Percentiles rank a stretch among this genome's conserved stretches.
Evolutionary conservation across 108 stramenopile species (phyloP).

Genomic region (Mediolabrus comicus): DNA sequence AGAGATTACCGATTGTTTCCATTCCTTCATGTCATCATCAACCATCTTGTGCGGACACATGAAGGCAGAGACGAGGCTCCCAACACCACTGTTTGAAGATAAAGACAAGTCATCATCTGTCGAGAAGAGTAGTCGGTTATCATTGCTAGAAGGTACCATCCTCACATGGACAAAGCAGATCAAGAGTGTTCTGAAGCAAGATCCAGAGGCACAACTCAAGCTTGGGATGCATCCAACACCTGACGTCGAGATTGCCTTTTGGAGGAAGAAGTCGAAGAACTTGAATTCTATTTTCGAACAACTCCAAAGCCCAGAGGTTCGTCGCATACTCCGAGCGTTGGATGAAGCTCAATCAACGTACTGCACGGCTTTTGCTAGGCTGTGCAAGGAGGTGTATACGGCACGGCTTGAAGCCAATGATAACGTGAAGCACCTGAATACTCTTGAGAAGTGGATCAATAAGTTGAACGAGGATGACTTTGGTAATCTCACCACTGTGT

Average conservation of each 20-base stretch:
- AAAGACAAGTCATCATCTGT: slow-evolving; percentile 22
- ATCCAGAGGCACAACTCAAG: slow-evolving; percentile 86
- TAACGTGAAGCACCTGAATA: slow-evolving; percentile 85
- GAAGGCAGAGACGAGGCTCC: slow-evolving; percentile 86
- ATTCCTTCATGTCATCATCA: slow-evolving; percentile 75
- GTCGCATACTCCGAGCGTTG: slow-evolving; percentile 73
- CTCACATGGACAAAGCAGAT: slow-evolving; percentile 95
- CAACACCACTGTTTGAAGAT: slow-evolving; percentile 77
- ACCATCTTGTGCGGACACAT: slow-evolving; percentile 88
- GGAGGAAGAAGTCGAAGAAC: slow-evolving; percentile 86
- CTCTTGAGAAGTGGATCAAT: slow-evolving; percentile 65
- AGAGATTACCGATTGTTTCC: slow-evolving; percentile 81
- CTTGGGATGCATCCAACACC: slow-evolving; percentile 83
- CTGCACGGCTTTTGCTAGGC: slow-evolving; percentile 80
- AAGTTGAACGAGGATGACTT: slow-evolving; percentile 71
- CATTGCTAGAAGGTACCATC: slow-evolving; percentile 86
- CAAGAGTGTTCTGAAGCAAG: slow-evolving; percentile 87
- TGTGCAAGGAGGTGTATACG: slow-evolving; percentile 86
- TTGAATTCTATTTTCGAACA: slow-evolving; percentile 89
- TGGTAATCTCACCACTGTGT: slow-evolving; percentile 56
- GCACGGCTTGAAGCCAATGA: slow-evolving; percentile 89
- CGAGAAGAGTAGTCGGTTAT: slow-evolving; percentile 56
- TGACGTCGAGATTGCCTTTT: slow-evolving; percentile 85
- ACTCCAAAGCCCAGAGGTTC: slow-evolving; percentile 77
- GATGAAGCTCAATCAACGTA: slow-evolving; percentile 85